phyloP scores from a whole-genome alignment of 2,329 filamentous ascomycete species.

The Leptoxyphium fumago region DNA sequence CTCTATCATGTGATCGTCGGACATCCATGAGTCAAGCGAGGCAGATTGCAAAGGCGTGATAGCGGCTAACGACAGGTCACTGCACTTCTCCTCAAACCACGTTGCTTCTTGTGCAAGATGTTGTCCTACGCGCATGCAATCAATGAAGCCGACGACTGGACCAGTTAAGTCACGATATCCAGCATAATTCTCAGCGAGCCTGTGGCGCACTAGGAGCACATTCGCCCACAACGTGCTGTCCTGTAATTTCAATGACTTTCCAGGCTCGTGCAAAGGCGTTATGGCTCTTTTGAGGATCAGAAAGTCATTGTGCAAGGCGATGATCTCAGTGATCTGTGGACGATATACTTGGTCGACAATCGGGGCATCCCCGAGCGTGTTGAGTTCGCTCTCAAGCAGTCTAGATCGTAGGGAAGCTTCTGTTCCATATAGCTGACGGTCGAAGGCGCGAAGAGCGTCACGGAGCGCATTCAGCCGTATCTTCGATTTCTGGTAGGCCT shows the following conservation, averaged over 20 bases:
- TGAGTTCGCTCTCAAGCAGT: constrained; percentile 47
- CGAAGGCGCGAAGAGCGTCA: constrained; percentile 48
- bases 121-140: constrained; percentile 42
- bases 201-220: constrained; percentile 47
- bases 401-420: constrained; percentile 51
- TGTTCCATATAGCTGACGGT: constrained; percentile 53
- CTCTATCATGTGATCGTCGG: constrained; percentile 10
- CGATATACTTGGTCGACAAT: constrained; percentile 55
- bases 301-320: constrained; percentile 69
- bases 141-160: constrained; percentile 64
- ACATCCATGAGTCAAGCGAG: constrained; percentile 7
- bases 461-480: constrained; percentile 42
- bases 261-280: constrained; percentile 1
- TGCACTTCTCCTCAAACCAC: neutral
- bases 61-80: neutral
- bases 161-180: constrained; percentile 75
- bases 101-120: constrained; percentile 4
- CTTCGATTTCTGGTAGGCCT: constrained; percentile 43
- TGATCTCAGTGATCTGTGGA: constrained; percentile 52
- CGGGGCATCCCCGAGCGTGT: constrained; percentile 50
- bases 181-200: constrained; percentile 55
- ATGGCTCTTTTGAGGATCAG: constrained; percentile 12
- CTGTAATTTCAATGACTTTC: constrained; percentile 2
- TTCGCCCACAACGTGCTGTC: constrained; percentile 13
- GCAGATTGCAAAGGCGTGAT: constrained; percentile 13